Evolutionary conservation across 306 rosid species (phyloP).

Genomic region (Herpetospermum pedunculosum): DNA sequence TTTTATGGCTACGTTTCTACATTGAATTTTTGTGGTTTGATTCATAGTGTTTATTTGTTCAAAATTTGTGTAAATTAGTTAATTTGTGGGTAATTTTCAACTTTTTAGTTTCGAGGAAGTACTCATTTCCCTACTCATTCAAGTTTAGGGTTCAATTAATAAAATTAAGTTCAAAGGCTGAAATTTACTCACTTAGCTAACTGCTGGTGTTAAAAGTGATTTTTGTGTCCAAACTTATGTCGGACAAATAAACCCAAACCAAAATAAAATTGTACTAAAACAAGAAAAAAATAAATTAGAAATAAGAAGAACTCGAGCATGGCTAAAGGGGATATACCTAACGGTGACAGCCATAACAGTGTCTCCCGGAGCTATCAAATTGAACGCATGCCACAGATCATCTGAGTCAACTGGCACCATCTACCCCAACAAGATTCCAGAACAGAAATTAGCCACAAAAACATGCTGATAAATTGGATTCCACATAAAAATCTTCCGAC

Average conservation of each 20-base stretch:
- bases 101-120: not conserved
- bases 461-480: not conserved
- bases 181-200: not conserved
- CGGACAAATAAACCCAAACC: not conserved
- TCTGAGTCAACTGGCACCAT: conserved; percentile 89
- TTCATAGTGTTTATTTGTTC: not conserved
- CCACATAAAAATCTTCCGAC: not conserved
- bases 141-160: not conserved
- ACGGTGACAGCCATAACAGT: conserved; percentile 75
- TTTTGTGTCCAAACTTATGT: not conserved
- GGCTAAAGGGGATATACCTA: conserved; percentile 31
- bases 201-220: not conserved
- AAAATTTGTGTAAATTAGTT: not conserved
- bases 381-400: conserved; percentile 84
- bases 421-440: conserved; percentile 22
- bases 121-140: not conserved
- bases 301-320: not conserved
- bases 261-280: not conserved
- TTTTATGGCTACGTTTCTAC: not conserved
- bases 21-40: not conserved
- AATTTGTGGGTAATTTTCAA: not conserved
- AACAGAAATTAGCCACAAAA: conserved; percentile 7
- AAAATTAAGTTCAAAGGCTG: not conserved
- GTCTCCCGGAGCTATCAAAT: conserved; percentile 83
- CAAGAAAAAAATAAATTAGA: not conserved